phyloP scores from a whole-genome alignment of 2,329 filamentous ascomycete species.

The Monilinia polystroma region DNA sequence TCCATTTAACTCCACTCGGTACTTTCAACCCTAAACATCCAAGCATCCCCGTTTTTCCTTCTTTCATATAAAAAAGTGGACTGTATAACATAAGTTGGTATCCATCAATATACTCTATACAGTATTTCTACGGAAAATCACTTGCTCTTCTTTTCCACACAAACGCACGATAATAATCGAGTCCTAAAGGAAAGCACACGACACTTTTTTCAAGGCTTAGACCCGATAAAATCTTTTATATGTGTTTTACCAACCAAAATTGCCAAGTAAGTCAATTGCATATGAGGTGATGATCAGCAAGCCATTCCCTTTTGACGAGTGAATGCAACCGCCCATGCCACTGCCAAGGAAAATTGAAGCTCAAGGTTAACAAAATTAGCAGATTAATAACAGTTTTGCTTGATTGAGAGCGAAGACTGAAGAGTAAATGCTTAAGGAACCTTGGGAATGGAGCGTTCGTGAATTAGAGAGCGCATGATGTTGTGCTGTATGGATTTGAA shows the following conservation, averaged over 20 bases:
- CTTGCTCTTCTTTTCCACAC: background rate
- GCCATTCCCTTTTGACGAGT: background rate
- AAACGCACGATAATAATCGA: background rate
- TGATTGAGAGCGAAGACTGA: background rate
- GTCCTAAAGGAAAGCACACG: background rate
- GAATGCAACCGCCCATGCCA: background rate
- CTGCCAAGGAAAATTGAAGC: constrained; percentile 1
- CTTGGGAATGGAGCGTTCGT: background rate
- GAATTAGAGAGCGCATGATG: background rate
- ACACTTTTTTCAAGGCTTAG: background rate
- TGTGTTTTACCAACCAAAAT: background rate
- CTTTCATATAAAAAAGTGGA: background rate
- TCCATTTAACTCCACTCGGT: background rate
- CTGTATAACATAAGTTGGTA: background rate
- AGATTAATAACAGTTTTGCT: background rate
- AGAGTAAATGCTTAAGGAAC: background rate
- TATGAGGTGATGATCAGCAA: constrained; percentile 10
- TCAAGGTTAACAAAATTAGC: background rate
- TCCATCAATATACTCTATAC: background rate
- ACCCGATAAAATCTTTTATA: background rate
- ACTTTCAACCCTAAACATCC: background rate
- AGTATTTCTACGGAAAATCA: no score
- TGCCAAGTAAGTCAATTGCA: background rate
- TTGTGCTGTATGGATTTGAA: no score
- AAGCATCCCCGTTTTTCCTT: background rate